Conservation (phyloP, 148 eudicot genomes). For the Heliamphora exappendiculata region DNA sequence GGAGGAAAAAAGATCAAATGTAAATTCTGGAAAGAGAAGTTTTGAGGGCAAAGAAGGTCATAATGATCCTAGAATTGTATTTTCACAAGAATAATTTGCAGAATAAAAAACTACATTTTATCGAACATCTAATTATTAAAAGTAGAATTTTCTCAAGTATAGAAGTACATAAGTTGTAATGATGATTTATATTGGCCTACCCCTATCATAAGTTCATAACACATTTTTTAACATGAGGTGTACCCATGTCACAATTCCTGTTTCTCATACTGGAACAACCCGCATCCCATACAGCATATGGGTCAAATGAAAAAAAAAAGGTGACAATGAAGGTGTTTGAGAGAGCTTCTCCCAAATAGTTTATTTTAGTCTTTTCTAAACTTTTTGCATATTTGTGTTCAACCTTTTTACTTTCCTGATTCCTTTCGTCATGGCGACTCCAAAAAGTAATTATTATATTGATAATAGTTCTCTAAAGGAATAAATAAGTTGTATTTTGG, state of each 20-base stretch:
- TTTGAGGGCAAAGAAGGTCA: not conserved
- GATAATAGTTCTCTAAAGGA: no score
- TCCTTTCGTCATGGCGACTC: no score
- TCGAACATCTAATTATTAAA: not conserved
- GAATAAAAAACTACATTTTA: not conserved
- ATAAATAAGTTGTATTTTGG: no score
- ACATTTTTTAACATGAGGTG: not conserved
- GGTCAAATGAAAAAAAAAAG: not conserved
- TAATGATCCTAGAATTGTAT: not conserved
- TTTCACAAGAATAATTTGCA: not conserved
- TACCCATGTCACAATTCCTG: not conserved
- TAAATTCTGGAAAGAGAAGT: not conserved
- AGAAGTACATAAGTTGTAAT: not conserved
- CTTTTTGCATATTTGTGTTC: no score
- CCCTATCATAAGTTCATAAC: not conserved
- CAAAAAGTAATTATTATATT: no score
- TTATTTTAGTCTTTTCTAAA: no score
- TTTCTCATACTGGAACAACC: not conserved
- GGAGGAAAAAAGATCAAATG: not conserved
- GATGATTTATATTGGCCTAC: not conserved
- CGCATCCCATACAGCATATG: not conserved
- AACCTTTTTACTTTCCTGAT: no score
- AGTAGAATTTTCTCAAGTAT: not conserved
- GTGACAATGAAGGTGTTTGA: no score
- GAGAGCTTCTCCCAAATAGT: no score